phyloP scores from a whole-genome alignment of 164 flowering plant genomes.

The Magnolia officinalis region DNA sequence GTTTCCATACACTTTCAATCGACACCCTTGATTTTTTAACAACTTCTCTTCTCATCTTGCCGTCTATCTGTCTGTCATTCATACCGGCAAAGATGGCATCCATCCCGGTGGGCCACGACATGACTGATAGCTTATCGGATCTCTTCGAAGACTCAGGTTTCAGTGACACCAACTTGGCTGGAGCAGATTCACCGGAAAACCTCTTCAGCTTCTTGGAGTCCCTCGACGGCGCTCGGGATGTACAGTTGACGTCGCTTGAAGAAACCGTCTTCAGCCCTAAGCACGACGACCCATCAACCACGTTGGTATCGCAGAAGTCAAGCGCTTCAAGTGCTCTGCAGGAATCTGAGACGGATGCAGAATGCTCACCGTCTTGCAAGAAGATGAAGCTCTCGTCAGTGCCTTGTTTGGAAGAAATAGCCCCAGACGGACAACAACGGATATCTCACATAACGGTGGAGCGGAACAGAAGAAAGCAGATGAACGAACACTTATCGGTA shows the following conservation, averaged over 20 bases:
- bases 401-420: constrained; percentile 18
- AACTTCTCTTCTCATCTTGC: not conserved
- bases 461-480: constrained; percentile 87
- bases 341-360: constrained; percentile 24
- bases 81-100: not conserved
- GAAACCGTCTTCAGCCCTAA: constrained; percentile 12
- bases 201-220: constrained; percentile 63
- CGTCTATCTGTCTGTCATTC: not conserved
- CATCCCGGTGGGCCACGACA: not conserved
- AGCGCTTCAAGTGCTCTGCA: constrained; percentile 25
- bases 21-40: not conserved
- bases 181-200: constrained; percentile 44
- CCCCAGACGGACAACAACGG: constrained; percentile 38
- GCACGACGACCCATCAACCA: constrained; percentile 4
- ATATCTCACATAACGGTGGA: constrained; percentile 82
- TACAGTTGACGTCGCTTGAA: constrained; percentile 22
- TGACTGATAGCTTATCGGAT: constrained; percentile 39
- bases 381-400: constrained; percentile 18
- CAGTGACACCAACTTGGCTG: constrained; percentile 27
- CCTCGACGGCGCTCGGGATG: constrained; percentile 32
- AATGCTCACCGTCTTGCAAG: constrained; percentile 26
- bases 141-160: constrained; percentile 43
- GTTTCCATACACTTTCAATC: not conserved
- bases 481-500: constrained; percentile 82
- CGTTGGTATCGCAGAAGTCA: constrained; percentile 40